Base-by-base conservation (phyloP, 805 yeast species). In the Zygosaccharomyces pseudorouxii region DNA sequence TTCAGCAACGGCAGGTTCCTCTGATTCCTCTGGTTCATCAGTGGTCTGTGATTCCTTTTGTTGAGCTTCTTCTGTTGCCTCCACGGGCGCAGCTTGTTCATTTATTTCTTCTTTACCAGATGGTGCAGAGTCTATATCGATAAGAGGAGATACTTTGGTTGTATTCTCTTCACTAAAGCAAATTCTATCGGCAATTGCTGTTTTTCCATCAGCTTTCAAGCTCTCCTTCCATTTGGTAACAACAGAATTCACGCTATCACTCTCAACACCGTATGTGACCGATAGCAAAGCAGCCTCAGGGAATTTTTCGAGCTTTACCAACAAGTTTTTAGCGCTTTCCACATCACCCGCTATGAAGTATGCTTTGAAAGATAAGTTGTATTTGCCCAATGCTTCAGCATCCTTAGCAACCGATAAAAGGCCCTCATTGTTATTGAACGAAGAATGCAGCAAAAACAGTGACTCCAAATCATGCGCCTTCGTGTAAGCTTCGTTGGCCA, bases 361-460 rank as follows among this genome's bases (percentile, higher is more conserved):
- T 10, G 96, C 85, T 63, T 87, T 89, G 74, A 89, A 93, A 22
- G 98, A 96, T 49, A 90, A 73, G 67, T 93, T 93, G 69, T 81
- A 87, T 64, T 84, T 84, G 42, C 97, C 97, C 39, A 72, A 76
- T n/a, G 65, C 71, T 57, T 77, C 81, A 42, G 96, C 90, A 41
- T 71, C 69, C 47, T 74, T 72, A 5, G 93, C 96, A 33, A 92
- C 75, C 47, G 73, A 71, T 18, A 71, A 65, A 53, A 93, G 77
- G 35, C 80, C 84, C 8, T 68, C 70, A 57, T 72, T 73, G 66
- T 88, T 76, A 63, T 88, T 90, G 42, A 90, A 77, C 6, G 96
- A 85, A 8, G 96, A 82, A 68, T 89, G 81, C 54, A 93, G 68
- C 56, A 92, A 77, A 55, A 93, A 77, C 59, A 93, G 74, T 3